Evolutionary conservation across 2,329 filamentous ascomycete species (phyloP), one percentile per base, ranked within the genome.

Genomic region (Beauveria rudraprayagi): DNA sequence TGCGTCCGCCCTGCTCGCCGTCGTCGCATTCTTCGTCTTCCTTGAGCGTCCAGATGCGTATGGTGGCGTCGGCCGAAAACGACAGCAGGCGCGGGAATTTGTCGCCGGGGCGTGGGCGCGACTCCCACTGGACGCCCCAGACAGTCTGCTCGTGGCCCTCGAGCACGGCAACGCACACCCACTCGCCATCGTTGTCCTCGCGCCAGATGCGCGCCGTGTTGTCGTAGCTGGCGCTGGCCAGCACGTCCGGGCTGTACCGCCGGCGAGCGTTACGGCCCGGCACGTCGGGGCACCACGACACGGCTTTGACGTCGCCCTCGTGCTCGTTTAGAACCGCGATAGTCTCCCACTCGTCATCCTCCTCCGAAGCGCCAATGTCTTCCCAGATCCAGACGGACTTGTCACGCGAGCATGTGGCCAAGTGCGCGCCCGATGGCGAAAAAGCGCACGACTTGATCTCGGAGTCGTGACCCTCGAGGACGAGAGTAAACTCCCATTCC

Each of bases 371-470:
- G 44, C 84, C 83, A 59, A 97, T 83, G 72, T 97, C 94, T 75
- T 99, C 94, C 94, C 94, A 99, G 68, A 99, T 91, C 94, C 94
- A 99, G 19, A 97, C 91, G 17, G 85, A 89, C 77, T 97, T 97
- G 73, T 99, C 94, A 54, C 94, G 83, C 58, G 86, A 90, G 74
- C 92, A 97, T 0, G 92, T 97, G 6, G 94, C 94, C 5, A 99
- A 82, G 68, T 91, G 87, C 63, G 88, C 84, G 1, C 90, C 90
- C 0, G 84, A 84, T 0, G 90, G 86, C 19, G 83, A 86, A 77
- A 92, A 95, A 2, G 84, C 81, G 64, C 93, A 85, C 34, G 83
- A 80, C 78, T 97, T 89, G 78, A 99, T 90, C 75, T 99, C 94
- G 26, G 89, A 91, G 70, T 97, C 94, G 72, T 97, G 94, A 0